Evolutionary conservation across 768 basidiomycete genomes (phyloP), one percentile per base, ranked within the genome.

Genomic region (Tylopilus rubrobrunneus): DNA sequence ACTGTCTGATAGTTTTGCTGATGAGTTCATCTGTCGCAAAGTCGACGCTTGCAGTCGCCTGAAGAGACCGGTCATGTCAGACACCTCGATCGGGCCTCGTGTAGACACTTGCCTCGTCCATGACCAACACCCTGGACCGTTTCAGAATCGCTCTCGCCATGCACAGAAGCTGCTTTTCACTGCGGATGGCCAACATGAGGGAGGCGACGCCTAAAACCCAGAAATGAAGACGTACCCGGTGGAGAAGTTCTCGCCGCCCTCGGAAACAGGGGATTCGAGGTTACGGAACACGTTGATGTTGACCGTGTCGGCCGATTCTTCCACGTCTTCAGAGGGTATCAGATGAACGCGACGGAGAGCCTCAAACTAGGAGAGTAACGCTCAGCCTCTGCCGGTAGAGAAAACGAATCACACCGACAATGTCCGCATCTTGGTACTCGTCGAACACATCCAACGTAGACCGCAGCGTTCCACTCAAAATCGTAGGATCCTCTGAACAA

Each of bases 11-110:
- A 4, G 88, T 89, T 64, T 86, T 86, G 36, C 86, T 78, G 60
- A 91, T 94, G 4, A 93, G 76, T 63, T 92, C 91, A 65, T 95
- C 92, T 0, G 92, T 93, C 21, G 89, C 89, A 66, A 92, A 89
- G 66, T 91, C 89, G 45, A 90, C 89, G 56, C 79, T 81, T 44
- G 87, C 86, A 40, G 86, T 85, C 37, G 86, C 86, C 85, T 86
- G 45, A 51, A 41, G 25, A 19, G 19, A 39, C 19, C 7, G 14
- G 21, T 29, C 36, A 45, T 8, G 11, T 56, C 45, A 44, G 23
- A 34, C 37, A n/a, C 61, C 40, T 58, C 41, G 51, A 34, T 21
- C 12, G 34, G 14, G 53, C 17, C 25, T 29, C 19, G 23, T 3
- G 46, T n/a, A 11, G 11, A 41, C 23, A 67, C 77, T 28, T 59